These are phyloP conservation scores for Myriangium duriaei DNA, from an alignment of 2,329 filamentous ascomycete genomes.

Conservation along the genomic window DNA sequence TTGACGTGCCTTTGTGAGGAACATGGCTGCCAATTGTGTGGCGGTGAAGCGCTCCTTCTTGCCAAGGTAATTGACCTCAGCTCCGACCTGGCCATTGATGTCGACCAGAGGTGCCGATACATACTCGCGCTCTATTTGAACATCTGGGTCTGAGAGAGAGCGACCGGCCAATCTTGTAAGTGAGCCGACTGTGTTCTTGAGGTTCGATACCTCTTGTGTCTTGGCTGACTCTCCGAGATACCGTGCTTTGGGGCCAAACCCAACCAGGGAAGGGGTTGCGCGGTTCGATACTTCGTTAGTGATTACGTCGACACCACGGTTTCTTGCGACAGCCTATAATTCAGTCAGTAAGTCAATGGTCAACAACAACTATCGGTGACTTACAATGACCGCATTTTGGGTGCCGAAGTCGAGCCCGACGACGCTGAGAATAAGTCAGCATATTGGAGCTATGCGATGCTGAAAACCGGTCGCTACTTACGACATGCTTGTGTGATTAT, in stretches of 20 bases:
- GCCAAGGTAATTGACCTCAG: slow-evolving; percentile 82
- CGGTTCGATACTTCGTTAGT: slow-evolving; percentile 99
- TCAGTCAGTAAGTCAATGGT: slow-evolving; percentile 12
- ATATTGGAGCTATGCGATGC: neutral
- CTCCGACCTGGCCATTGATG: slow-evolving; percentile 86
- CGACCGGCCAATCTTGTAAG: slow-evolving; percentile 90
- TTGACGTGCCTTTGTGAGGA: slow-evolving; percentile 83
- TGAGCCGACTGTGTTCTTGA: slow-evolving; percentile 93
- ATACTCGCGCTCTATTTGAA: slow-evolving; percentile 83
- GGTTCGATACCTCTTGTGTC: slow-evolving; percentile 97
- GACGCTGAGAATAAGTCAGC: slow-evolving; percentile 15
- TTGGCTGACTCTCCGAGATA: slow-evolving; percentile 92
- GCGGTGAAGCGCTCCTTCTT: slow-evolving; percentile 95
- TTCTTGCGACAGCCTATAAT: slow-evolving; percentile 68
- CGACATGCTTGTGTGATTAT: slow-evolving; percentile 12
- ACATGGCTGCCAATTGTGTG: slow-evolving; percentile 90
- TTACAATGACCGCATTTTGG: slow-evolving; percentile 77
- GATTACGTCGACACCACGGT: slow-evolving; percentile 98
- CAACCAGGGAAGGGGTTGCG: slow-evolving; percentile 90
- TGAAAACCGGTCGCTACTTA: no score
- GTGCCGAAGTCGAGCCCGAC: slow-evolving; percentile 89
- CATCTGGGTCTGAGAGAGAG: slow-evolving; percentile 75
- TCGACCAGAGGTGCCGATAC: slow-evolving; percentile 79
- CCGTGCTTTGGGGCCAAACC: slow-evolving; percentile 86
- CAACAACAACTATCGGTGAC: slow-evolving; percentile 1